phyloP scores from a whole-genome alignment of 345 rosid genomes.

The Limnanthes douglasii region DNA sequence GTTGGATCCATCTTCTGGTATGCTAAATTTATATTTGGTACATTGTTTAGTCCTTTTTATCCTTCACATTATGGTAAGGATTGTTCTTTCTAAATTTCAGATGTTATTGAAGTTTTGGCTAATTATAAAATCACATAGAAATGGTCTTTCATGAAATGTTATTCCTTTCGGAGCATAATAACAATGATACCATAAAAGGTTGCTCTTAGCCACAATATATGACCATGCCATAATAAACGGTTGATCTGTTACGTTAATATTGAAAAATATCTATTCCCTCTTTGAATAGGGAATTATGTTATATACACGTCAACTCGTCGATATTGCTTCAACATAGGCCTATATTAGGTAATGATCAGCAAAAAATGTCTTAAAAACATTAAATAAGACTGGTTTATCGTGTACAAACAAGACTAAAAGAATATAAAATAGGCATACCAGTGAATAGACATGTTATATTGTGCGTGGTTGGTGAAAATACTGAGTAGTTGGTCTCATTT shows the following conservation, averaged over 20 bases:
- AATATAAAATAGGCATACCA: conserved; percentile 14
- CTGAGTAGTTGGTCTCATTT: conserved; percentile 41
- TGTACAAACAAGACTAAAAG: conserved; percentile 1
- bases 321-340: conserved; percentile 68
- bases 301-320: conserved; percentile 74
- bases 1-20: conserved; percentile 18
- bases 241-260: conserved; percentile 17
- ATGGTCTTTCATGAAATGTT: no score
- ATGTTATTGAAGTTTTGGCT: no score
- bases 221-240: conserved; percentile 31
- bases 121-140: no score
- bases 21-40: conserved; percentile 7
- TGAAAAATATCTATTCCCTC: conserved; percentile 27
- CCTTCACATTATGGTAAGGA: conserved; percentile 6
- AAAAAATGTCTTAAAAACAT: background rate
- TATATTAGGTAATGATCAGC: conserved; percentile 8
- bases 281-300: conserved; percentile 67
- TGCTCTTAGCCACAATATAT: conserved; percentile 31
- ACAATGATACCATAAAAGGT: conserved; percentile 36
- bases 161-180: conserved; percentile 23
- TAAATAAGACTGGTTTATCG: conserved; percentile 2
- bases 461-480: conserved; percentile 33
- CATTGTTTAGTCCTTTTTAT: no score
- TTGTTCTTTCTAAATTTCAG: no score
- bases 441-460: conserved; percentile 39